Conservation (phyloP, 2,329 filamentous ascomycete species). For the Penicillium paneum region DNA sequence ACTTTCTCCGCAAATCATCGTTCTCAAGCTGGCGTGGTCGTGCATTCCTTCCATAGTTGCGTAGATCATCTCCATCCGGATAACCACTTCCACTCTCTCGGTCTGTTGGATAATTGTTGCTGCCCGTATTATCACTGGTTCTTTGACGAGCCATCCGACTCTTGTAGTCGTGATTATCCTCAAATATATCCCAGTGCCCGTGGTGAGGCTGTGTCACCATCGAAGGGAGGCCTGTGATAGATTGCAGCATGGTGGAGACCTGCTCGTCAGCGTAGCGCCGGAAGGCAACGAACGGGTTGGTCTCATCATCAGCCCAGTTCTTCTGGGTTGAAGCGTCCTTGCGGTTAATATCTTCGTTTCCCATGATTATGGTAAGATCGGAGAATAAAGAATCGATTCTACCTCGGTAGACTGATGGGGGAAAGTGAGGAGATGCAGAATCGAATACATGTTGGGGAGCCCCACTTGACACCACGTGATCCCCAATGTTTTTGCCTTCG, state of each 20-base stretch:
- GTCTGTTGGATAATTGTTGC: slow-evolving; percentile 8
- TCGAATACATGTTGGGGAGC: slow-evolving; percentile 33
- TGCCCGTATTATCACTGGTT: slow-evolving; percentile 8
- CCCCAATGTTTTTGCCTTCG: slow-evolving; percentile 10
- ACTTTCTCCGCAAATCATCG: slow-evolving; percentile 20
- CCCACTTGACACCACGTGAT: slow-evolving; percentile 34
- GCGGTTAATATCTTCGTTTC: slow-evolving; percentile 21
- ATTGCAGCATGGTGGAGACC: slow-evolving; percentile 53
- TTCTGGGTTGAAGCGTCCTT: slow-evolving; percentile 7
- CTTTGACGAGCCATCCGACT: slow-evolving; percentile 20
- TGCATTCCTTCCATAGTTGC: slow-evolving; percentile 2
- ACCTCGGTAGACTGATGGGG: slow-evolving; percentile 1
- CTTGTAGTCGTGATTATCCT: slow-evolving; percentile 30
- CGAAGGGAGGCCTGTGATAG: slow-evolving; percentile 49
- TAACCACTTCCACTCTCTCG: slow-evolving; percentile 6
- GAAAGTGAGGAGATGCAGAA: slow-evolving; percentile 13
- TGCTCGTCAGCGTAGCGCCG: slow-evolving; percentile 60
- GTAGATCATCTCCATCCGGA: slow-evolving; percentile 7
- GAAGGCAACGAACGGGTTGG: slow-evolving; percentile 59
- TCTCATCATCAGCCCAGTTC: slow-evolving; percentile 34
- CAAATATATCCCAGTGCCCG: slow-evolving; percentile 37
- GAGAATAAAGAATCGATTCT: slow-evolving; percentile 5
- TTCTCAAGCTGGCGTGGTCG: slow-evolving; percentile 15
- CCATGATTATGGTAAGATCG: slow-evolving; percentile 20
- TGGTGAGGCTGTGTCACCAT: slow-evolving; percentile 30